Evolutionary conservation across 345 rosid species (phyloP).

Genomic region (Leavenworthia alabamica): DNA sequence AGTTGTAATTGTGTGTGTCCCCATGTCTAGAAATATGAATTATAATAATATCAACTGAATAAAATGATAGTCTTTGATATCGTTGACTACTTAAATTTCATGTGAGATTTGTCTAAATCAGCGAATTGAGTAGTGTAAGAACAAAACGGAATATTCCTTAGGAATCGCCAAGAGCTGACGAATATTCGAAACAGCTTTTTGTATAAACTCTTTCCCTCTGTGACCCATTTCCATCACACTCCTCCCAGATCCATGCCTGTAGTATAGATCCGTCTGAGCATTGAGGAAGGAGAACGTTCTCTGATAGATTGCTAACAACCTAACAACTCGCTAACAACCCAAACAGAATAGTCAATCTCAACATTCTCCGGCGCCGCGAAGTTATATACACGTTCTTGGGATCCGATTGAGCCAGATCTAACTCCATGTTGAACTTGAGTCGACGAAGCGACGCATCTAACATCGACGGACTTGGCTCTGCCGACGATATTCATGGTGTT

Average conservation of each 20-base stretch:
- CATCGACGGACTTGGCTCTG: conserved; percentile 28
- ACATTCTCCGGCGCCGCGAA: conserved; percentile 95
- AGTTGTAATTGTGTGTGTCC: too few species aligned
- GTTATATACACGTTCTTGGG: conserved; percentile 65
- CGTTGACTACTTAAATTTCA: too few species aligned
- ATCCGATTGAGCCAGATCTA: conserved; percentile 14
- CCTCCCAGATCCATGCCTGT: conserved; percentile 95
- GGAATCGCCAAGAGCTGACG: conserved; percentile 65
- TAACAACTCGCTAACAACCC: too few species aligned
- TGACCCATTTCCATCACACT: conserved; percentile 99
- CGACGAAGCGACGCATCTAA: conserved; percentile 44
- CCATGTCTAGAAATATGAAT: too few species aligned
- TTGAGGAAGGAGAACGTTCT: conserved; percentile 62
- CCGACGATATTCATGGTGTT: conserved; percentile 15
- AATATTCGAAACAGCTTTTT: conserved; percentile 89
- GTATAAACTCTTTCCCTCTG: conserved; percentile 86
- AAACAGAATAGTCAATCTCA: too few species aligned
- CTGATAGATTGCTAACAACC: too few species aligned
- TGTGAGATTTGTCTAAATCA: too few species aligned
- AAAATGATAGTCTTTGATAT: too few species aligned
- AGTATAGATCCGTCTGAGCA: conserved; percentile 84
- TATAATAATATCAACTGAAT: conserved; percentile 46
- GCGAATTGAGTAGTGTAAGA: conserved; percentile 96
- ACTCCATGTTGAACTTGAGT: conserved; percentile 31
- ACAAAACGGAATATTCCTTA: conserved; percentile 61